Percentiles rank a stretch among this genome's conserved stretches.
These are phyloP conservation scores for Amphirosellinia nigrospora DNA, from an alignment of 495 filamentous ascomycete genomes.

Conservation along the genomic window DNA sequence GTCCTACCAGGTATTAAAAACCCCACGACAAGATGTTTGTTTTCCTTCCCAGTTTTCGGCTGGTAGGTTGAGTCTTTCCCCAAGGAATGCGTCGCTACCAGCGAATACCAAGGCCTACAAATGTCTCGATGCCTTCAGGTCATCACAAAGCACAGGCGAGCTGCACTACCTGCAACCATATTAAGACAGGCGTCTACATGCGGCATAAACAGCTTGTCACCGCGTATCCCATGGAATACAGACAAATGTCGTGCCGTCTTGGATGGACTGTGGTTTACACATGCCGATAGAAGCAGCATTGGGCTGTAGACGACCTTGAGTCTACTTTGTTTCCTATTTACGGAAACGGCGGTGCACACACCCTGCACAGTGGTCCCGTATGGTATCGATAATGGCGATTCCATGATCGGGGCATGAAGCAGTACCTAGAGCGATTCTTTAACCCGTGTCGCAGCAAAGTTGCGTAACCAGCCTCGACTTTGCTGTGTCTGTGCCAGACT, in stretches of 20 bases:
- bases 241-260: not conserved
- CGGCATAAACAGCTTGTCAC: not conserved
- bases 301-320: not conserved
- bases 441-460: not conserved
- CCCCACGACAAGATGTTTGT: not conserved
- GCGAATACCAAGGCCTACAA: slow-evolving; percentile 7
- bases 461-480: slow-evolving; percentile 3
- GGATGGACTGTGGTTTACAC: not conserved
- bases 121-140: not conserved
- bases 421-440: slow-evolving; percentile 4
- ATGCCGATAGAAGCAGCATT: not conserved
- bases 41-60: not conserved
- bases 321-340: not conserved
- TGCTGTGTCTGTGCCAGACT: not conserved
- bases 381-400: not conserved
- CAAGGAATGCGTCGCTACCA: not conserved
- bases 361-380: not conserved
- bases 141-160: not conserved
- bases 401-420: not conserved
- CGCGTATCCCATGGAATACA: not conserved
- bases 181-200: not conserved
- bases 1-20: not conserved
- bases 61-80: not conserved
- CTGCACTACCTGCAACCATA: not conserved
- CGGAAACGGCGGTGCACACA: not conserved